Evolutionary conservation across 2,329 filamentous ascomycete species (phyloP), one percentile per base, ranked within the genome.

Genomic region (Aureobasidium musti): DNA sequence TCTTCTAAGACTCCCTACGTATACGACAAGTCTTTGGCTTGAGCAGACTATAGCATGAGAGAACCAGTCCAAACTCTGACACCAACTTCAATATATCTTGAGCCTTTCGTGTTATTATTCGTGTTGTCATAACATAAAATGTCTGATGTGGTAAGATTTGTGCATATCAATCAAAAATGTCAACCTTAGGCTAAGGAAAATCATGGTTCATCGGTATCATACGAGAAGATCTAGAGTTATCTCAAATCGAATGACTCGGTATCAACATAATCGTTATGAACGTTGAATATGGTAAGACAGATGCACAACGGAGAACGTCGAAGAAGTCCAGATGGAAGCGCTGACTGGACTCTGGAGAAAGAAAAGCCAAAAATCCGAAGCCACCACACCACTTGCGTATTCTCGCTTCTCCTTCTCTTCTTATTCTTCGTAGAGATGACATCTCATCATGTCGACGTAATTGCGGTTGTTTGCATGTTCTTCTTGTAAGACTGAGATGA

Each of bases 11-110:
- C 21, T 14, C 33, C 47, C 61, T 64, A 64, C 30, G 37, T 21
- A 33, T 45, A 45, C 14, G 61, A 64, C 35, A 64, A 64, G 37
- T 64, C 61, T 21, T 54, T 64, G 61, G 61, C 61, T 54, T 64
- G 39, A 64, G 61, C 61, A 33, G 28, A 13, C 39, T 45, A 47
- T 60, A 56, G 54, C 39, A 59, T 45, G 23, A 26, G 39, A 59
- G 19, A 57, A 28, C 39, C 54, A 59, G 54, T 43, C 7, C 39
- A 28, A 39, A 30, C 17, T 28, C 26, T 30, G 49, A 56, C 53
- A 56, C 5, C 23, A 41, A 26, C 7, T 1, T 4, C 52, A 33
- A 33, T 5, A 33, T 33, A 37, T 39, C 14, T 39, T 23, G 52
- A 39, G 2, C 23, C 21, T 28, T 33, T 52, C 26, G 17, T 52